phyloP scores from a whole-genome alignment of 2,329 filamentous ascomycete species.

The Metarhizium rileyi region DNA sequence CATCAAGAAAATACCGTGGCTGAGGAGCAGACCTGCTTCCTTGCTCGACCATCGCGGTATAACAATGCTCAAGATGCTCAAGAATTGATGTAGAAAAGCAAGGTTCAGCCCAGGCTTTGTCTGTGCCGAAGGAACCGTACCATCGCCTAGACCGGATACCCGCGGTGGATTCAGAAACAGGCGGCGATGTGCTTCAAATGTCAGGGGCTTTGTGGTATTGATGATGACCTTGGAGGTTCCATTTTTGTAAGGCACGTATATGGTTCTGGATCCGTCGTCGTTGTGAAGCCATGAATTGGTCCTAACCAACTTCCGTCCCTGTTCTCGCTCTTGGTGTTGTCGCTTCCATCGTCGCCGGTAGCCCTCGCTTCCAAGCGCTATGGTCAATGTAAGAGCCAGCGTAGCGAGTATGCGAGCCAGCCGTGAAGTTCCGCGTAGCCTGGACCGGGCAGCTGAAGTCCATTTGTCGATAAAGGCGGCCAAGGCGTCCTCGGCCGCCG shows the following conservation, averaged over 20 bases:
- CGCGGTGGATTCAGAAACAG: conserved; percentile 87
- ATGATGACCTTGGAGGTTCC: conserved; percentile 87
- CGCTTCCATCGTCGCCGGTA: conserved; percentile 68
- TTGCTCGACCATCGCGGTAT: conserved; percentile 93
- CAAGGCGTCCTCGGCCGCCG: conserved; percentile 57
- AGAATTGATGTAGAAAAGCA: conserved; percentile 92
- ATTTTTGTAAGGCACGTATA: conserved; percentile 88
- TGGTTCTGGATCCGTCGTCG: conserved; percentile 89
- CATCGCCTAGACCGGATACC: conserved; percentile 66
- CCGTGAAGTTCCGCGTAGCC: conserved; percentile 55
- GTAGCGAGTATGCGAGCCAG: conserved; percentile 67
- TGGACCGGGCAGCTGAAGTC: conserved; percentile 38
- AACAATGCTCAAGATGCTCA: conserved; percentile 95
- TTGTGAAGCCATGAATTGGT: conserved; percentile 88
- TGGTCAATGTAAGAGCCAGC: conserved; percentile 64
- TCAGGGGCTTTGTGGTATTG: conserved; percentile 78
- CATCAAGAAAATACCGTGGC: conserved; percentile 83
- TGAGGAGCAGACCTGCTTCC: conserved; percentile 80
- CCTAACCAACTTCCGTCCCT: conserved; percentile 71
- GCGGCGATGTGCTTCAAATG: conserved; percentile 90
- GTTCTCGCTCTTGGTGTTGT: conserved; percentile 67
- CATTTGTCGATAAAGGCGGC: conserved; percentile 54
- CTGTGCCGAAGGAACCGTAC: conserved; percentile 72
- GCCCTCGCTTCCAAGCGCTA: conserved; percentile 71
- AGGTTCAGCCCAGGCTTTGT: conserved; percentile 92